Percentiles rank a stretch among this genome's conserved stretches.
These are phyloP conservation scores for Torulaspora delbrueckii DNA, from an alignment of 805 yeast species.

Conservation along the genomic window DNA sequence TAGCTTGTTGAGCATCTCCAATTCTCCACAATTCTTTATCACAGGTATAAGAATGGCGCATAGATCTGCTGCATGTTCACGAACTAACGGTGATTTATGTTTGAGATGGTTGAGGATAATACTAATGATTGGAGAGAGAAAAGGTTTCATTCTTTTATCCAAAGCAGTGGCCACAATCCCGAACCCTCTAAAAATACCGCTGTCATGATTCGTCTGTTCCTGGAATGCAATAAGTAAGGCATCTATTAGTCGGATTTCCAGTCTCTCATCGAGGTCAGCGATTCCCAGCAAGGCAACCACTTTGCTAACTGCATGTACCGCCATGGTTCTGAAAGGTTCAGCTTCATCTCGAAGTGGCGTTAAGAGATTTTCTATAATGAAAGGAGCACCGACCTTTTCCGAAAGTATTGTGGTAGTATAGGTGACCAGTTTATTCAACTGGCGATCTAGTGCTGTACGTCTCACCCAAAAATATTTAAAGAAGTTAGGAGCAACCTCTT, in stretches of 20 bases:
- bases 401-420: conserved; percentile 69
- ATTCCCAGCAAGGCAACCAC: conserved; percentile 49
- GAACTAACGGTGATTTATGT: conserved; percentile 61
- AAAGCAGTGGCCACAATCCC: conserved; percentile 58
- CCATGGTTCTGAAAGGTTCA: conserved; percentile 74
- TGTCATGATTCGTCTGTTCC: conserved; percentile 60
- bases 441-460: conserved; percentile 65
- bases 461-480: conserved; percentile 77
- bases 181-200: conserved; percentile 54
- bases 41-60: conserved; percentile 62
- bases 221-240: conserved; percentile 78
- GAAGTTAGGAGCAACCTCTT: conserved; percentile 55
- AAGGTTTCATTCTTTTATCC: conserved; percentile 62
- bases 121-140: conserved; percentile 65
- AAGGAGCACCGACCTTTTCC: conserved; percentile 58
- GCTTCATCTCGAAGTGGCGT: conserved; percentile 71
- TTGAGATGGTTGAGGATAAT: conserved; percentile 68
- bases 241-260: conserved; percentile 68
- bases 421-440: conserved; percentile 54
- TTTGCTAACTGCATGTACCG: conserved; percentile 61
- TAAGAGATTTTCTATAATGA: conserved; percentile 53
- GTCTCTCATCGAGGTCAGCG: conserved; percentile 55
- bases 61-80: conserved; percentile 83
- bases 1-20: conserved; percentile 57
- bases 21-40: conserved; percentile 59